Conservation (phyloP, 2,329 filamentous ascomycete species). For the Talaromyces sp. region DNA sequence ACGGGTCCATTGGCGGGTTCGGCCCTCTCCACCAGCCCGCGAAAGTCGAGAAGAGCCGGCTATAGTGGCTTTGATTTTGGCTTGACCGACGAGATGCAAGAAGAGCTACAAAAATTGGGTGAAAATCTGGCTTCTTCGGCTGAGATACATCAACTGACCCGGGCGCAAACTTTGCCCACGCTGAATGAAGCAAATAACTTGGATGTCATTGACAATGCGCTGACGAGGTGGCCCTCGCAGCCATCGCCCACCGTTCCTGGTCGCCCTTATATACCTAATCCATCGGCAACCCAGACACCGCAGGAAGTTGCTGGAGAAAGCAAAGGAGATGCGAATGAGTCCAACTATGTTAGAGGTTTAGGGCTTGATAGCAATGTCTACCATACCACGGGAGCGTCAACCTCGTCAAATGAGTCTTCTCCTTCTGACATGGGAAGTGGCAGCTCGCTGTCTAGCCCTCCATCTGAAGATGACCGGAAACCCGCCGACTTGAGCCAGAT, state of each 20-base stretch:
- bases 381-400: slow-evolving; percentile 60
- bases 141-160: slow-evolving; percentile 2
- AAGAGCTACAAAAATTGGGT: slow-evolving; percentile 10
- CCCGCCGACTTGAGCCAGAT: slow-evolving; percentile 38
- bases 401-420: slow-evolving; percentile 61
- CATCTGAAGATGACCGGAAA: slow-evolving; percentile 36
- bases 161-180: slow-evolving; percentile 13
- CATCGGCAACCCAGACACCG: neutral
- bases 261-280: slow-evolving; percentile 6
- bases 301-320: neutral
- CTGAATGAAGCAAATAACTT: neutral
- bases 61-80: slow-evolving; percentile 30
- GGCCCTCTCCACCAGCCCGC: slow-evolving; percentile 19
- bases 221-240: slow-evolving; percentile 11
- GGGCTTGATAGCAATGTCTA: slow-evolving; percentile 54
- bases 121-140: neutral
- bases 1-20: slow-evolving; percentile 24
- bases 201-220: slow-evolving; percentile 1
- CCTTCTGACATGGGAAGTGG: slow-evolving; percentile 56
- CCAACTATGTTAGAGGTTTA: slow-evolving; percentile 35
- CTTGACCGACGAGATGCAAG: slow-evolving; percentile 14
- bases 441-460: slow-evolving; percentile 60
- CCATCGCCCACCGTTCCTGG: slow-evolving; percentile 9
- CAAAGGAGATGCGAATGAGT: slow-evolving; percentile 27
- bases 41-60: slow-evolving; percentile 16